These are phyloP conservation scores for Amauroascus niger DNA, from an alignment of 2,329 filamentous ascomycete genomes.

Conservation along the genomic window DNA sequence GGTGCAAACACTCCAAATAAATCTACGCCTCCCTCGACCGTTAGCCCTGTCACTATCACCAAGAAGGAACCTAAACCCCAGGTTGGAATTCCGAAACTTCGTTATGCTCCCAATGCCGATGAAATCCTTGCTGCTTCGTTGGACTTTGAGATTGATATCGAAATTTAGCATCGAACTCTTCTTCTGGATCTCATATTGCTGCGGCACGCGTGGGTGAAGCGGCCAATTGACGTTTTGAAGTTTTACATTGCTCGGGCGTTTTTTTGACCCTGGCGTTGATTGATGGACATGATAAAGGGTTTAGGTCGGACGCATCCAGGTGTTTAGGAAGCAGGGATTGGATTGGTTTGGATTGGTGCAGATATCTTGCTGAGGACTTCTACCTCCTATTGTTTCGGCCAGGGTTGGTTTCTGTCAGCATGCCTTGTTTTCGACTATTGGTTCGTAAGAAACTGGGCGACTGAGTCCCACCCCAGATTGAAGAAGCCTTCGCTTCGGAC, in stretches of 20 bases:
- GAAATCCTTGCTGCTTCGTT: conserved; percentile 73
- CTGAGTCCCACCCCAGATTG: neutral
- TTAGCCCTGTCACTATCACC: conserved; percentile 19
- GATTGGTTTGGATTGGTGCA: neutral
- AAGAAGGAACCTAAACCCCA: conserved; percentile 34
- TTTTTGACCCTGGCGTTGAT: neutral
- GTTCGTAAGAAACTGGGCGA: neutral
- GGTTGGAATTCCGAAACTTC: conserved; percentile 56
- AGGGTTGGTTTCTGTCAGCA: neutral
- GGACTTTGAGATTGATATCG: conserved; percentile 86
- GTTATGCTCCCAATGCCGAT: conserved; percentile 71
- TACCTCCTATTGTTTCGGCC: neutral
- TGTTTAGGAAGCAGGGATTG: neutral
- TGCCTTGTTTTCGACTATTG: neutral
- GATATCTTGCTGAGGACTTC: neutral
- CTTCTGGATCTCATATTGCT: neutral
- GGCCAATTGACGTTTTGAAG: neutral
- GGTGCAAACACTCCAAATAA: conserved; percentile 47
- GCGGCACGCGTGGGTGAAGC: neutral
- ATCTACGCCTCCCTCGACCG: conserved; percentile 45
- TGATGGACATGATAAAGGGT: neutral
- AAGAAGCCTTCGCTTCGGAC: too few species aligned
- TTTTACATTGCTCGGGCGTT: too few species aligned
- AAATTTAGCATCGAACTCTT: conserved; percentile 30
- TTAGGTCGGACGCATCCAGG: neutral